phyloP scores from a whole-genome alignment of 176 grass and related monocot species.

The Raddia guianensis region DNA sequence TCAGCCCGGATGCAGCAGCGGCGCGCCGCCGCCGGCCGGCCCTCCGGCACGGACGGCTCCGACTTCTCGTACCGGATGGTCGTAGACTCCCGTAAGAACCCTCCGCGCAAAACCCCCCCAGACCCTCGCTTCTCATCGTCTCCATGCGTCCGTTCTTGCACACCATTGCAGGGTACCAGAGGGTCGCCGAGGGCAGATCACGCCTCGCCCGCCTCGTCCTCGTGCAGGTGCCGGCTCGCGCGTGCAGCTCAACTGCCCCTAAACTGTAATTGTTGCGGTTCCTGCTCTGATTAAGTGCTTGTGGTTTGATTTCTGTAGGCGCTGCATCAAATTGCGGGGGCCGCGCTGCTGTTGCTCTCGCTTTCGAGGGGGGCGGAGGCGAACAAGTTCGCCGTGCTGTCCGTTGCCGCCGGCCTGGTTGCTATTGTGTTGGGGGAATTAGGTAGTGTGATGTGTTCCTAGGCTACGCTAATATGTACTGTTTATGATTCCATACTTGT shows the following conservation, averaged over 20 bases:
- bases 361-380: constrained; percentile 45
- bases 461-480: constrained; percentile 2
- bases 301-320: constrained; percentile 52
- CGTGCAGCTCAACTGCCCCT: neutral
- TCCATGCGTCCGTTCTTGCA: constrained; percentile 12
- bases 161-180: constrained; percentile 77
- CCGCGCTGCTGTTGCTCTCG: constrained; percentile 50
- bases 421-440: constrained; percentile 83
- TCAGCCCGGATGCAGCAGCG: constrained; percentile 54
- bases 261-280: neutral
- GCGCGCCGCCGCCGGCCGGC: constrained; percentile 43
- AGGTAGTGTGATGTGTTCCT: constrained; percentile 45
- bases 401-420: constrained; percentile 62
- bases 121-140: neutral
- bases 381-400: constrained; percentile 67
- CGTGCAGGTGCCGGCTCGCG: constrained; percentile 50
- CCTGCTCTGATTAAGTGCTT: constrained; percentile 31
- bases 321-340: constrained; percentile 54
- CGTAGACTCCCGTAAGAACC: constrained; percentile 81
- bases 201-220: constrained; percentile 68
- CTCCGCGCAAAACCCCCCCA: neutral
- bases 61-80: constrained; percentile 97
- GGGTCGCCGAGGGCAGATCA: constrained; percentile 70
- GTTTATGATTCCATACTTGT: neutral
- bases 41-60: constrained; percentile 80